Base-by-base conservation (phyloP, 2,329 filamentous ascomycete species). In the Neopestalotiopsis sp. region DNA sequence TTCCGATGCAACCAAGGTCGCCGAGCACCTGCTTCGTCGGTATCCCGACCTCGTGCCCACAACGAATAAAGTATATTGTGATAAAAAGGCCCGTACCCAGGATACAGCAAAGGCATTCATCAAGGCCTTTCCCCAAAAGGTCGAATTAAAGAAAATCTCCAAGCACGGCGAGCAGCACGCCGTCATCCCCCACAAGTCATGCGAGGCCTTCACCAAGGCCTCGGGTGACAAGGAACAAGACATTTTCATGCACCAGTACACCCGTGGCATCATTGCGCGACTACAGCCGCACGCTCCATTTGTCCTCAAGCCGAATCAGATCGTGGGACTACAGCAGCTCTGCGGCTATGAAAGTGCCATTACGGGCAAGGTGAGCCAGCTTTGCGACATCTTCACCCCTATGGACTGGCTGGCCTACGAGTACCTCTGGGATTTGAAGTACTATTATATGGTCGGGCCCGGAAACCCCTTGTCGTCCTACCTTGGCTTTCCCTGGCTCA, bases 301-400 rank as follows among this genome's bases (percentile, higher is more conserved):
- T 78, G 89, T 91, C 79, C 90, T 92, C 78, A 91, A 88, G 0
- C 78, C 84, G 20, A 82, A 84, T 62, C 90, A 92, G 72, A 83
- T 92, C 12, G 87, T 90, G 66, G 90, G 86, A 40, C 89, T 91
- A 85, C 89, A 91, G 80, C 84, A 90, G 78, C 78, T 91, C 3
- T 91, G 89, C 74, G 89, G 89, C 0, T 91, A 91, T 74, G 89
- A 91, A 77, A 87, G 86, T 0, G 89, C 90, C n/a, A 90, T 91
- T 69, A 85, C 84, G 0, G 89, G 89, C 2, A 85, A 83, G 56
- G 9, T 40, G 13, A 91, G 88, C 0, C 84, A 85, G 0, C 91
- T 91, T 76, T 91, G 89, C 78, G 84, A 87, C 66, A 82, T 90
- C 14, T 91, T 91, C 74, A 82, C 83, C 0, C 83, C 88, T 0